Percentiles rank a stretch among this genome's conserved stretches.
phyloP scores from a whole-genome alignment of 2,329 filamentous ascomycete species.

The Ceratocystiopsis sp. region DNA sequence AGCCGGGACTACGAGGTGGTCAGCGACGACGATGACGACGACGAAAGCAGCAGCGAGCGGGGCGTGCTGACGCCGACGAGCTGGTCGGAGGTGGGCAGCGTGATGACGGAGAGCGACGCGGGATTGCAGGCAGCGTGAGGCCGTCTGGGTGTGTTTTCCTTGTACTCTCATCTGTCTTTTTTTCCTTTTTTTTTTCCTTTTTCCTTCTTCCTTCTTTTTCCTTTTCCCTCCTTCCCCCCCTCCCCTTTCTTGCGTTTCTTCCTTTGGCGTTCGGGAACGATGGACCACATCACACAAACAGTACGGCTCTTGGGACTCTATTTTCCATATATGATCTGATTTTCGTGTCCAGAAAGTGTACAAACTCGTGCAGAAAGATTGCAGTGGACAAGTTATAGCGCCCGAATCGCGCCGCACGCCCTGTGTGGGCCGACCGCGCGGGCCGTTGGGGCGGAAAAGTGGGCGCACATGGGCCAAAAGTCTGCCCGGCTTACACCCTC shows the following conservation, averaged over 20 bases:
- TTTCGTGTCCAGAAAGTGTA: too few relatives aligned
- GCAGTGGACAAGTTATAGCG: too few relatives aligned
- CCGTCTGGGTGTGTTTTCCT: not conserved
- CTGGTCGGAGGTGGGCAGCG: conserved; percentile 49
- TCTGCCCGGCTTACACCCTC: too few relatives aligned
- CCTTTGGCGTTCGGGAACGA: not conserved
- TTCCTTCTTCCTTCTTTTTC: not conserved
- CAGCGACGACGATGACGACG: conserved; percentile 36
- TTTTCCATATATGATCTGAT: too few relatives aligned
- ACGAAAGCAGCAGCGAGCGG: conserved; percentile 37
- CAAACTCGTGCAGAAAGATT: too few relatives aligned
- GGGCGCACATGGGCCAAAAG: too few relatives aligned
- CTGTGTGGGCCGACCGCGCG: too few relatives aligned
- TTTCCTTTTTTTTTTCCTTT: not conserved
- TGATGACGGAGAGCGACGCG: conserved; percentile 39
- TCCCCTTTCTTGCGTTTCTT: not conserved
- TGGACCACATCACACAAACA: too few relatives aligned
- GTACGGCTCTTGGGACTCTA: too few relatives aligned
- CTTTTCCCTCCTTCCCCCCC: not conserved
- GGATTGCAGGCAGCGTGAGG: conserved; percentile 4
- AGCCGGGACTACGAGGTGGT: conserved; percentile 33
- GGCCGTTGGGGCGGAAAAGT: too few relatives aligned
- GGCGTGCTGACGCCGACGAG: conserved; percentile 42
- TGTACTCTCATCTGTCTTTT: not conserved
- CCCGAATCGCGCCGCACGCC: too few relatives aligned